Conservation (phyloP, 2,329 filamentous ascomycete genomes). For the Colletotrichum musicola region DNA sequence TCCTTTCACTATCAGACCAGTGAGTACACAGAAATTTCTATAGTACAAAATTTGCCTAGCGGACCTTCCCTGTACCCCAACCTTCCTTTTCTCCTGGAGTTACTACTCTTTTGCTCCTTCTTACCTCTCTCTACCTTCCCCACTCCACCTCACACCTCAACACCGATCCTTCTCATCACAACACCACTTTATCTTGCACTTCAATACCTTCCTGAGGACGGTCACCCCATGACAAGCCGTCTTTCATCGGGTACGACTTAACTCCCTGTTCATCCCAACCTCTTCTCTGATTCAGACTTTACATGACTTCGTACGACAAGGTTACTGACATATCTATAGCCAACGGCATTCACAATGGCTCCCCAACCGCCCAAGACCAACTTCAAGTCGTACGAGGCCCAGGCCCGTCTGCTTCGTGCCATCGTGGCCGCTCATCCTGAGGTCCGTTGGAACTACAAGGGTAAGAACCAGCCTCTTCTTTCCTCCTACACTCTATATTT, state of each 20-base stretch:
- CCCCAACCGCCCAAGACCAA: constrained; percentile 59
- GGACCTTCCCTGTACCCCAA: background rate
- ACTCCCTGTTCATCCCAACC: background rate
- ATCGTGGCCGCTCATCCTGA: constrained; percentile 69
- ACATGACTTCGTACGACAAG: background rate
- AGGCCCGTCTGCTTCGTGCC: constrained; percentile 71
- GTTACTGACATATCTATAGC: background rate
- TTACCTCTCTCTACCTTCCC: background rate
- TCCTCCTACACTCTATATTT: background rate
- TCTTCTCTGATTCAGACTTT: no score
- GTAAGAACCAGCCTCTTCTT: constrained; percentile 55
- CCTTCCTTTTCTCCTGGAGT: background rate
- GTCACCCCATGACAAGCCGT: background rate
- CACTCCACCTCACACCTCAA: background rate
- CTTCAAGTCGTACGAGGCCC: constrained; percentile 71
- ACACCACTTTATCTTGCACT: background rate
- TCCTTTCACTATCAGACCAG: background rate
- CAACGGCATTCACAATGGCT: constrained; percentile 55
- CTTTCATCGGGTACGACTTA: background rate
- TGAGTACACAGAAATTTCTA: constrained; percentile 10
- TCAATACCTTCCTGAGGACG: background rate
- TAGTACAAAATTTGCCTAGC: background rate
- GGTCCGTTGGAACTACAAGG: constrained; percentile 70
- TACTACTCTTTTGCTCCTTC: background rate
- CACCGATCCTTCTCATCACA: background rate